Evolutionary conservation across 2,329 filamentous ascomycete species (phyloP).

Genomic region (Trichophyton mentagrophytes): DNA sequence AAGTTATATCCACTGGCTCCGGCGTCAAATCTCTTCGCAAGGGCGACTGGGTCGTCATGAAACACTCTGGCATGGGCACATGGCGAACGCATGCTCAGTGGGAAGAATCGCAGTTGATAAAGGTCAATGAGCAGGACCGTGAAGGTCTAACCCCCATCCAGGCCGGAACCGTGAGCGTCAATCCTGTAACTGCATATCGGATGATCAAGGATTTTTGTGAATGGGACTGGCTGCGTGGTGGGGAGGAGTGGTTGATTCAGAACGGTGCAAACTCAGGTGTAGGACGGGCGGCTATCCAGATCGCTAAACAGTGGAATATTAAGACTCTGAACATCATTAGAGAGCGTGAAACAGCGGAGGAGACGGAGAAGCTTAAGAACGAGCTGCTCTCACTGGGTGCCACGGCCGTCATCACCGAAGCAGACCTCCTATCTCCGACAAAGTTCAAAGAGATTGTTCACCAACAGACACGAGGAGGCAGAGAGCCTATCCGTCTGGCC

Average conservation of each 20-base stretch:
- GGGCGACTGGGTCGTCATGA: conserved; percentile 93
- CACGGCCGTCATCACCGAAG: conserved; percentile 49
- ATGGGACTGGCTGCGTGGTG: conserved; percentile 38
- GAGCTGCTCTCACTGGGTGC: conserved; percentile 51
- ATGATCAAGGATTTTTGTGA: conserved; percentile 71
- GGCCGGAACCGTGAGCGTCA: conserved; percentile 78
- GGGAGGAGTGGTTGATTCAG: conserved; percentile 91
- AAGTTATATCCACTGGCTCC: conserved; percentile 61
- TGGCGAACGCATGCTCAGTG: conserved; percentile 85
- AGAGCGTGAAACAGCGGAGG: conserved; percentile 51
- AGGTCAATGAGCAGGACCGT: conserved; percentile 48
- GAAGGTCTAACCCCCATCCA: conserved; percentile 61
- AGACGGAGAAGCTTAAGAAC: conserved; percentile 50
- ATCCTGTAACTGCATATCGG: conserved; percentile 86
- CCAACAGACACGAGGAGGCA: conserved; percentile 59
- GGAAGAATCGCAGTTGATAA: conserved; percentile 48
- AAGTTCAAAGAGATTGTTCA: conserved; percentile 40
- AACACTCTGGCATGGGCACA: conserved; percentile 70
- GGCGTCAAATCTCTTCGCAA: conserved; percentile 48
- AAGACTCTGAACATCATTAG: conserved; percentile 84
- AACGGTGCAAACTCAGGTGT: conserved; percentile 95
- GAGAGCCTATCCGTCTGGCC: conserved; percentile 61
- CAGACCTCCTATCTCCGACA: conserved; percentile 37
- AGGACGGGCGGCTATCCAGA: conserved; percentile 78
- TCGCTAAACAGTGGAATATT: conserved; percentile 73